phyloP scores from a whole-genome alignment of 768 basidiomycete species.

The Grammothele lineata region DNA sequence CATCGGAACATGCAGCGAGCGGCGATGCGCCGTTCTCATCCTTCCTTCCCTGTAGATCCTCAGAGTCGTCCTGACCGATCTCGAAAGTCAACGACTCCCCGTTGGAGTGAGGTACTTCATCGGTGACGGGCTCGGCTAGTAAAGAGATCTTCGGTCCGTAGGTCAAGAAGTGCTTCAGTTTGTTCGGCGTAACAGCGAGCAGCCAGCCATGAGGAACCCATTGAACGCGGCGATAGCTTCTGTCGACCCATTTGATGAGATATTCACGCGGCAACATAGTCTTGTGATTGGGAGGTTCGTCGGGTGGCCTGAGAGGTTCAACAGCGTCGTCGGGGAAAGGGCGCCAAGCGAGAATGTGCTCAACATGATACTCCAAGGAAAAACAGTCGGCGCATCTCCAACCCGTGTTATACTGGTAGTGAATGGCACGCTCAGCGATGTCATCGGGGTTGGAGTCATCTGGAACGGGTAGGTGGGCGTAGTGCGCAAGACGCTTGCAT shows the following conservation, averaged over 20 bases:
- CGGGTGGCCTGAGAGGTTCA: constrained; percentile 41
- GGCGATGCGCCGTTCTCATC: constrained; percentile 19
- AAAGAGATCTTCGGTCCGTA: no score
- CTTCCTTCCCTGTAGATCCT: constrained; percentile 3
- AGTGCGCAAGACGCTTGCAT: constrained; percentile 83
- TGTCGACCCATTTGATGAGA: constrained; percentile 81
- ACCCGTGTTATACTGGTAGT: constrained; percentile 50
- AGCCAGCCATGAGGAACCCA: constrained; percentile 97
- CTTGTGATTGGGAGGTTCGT: constrained; percentile 49
- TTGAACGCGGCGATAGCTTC: constrained; percentile 73
- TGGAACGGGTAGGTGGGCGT: constrained; percentile 61
- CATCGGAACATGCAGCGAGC: constrained; percentile 54
- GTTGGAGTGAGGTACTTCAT: constrained; percentile 29
- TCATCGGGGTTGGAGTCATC: constrained; percentile 29
- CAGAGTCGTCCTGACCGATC: constrained; percentile 26
- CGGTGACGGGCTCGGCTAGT: constrained; percentile 40
- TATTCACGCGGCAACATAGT: constrained; percentile 79
- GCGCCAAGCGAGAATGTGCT: constrained; percentile 91
- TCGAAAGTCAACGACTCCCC: constrained; percentile 35
- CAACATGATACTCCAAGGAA: constrained; percentile 64
- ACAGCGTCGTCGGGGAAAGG: constrained; percentile 66
- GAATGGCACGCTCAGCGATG: constrained; percentile 42
- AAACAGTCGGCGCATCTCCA: constrained; percentile 81
- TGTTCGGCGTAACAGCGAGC: constrained; percentile 54
- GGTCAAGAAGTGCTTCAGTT: constrained; percentile 73